Evolutionary conservation across 371 early-diverging fungal species (phyloP).

Genomic region (Batrachochytrium dendrobatidis): DNA sequence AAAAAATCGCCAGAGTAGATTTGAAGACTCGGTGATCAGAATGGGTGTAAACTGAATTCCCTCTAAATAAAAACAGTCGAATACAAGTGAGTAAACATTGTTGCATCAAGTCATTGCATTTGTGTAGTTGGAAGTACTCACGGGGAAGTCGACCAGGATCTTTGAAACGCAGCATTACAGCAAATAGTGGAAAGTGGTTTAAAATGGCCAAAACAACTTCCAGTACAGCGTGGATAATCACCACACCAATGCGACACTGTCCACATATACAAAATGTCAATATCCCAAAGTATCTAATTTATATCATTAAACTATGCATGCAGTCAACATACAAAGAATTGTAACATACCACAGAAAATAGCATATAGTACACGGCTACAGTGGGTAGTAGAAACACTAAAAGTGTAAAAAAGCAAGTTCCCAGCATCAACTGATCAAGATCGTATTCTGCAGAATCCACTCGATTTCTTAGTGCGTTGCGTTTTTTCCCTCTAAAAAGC

Average conservation of each 20-base stretch:
- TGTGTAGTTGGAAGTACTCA: background rate
- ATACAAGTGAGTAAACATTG: background rate
- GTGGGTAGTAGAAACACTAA: slow-evolving; percentile 92
- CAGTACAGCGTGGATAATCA: slow-evolving; percentile 68
- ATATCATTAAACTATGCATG: background rate
- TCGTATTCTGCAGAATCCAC: slow-evolving; percentile 93
- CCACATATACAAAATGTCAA: background rate
- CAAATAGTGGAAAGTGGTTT: slow-evolving; percentile 92
- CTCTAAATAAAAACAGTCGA: slow-evolving; percentile 6
- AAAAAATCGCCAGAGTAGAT: too few relatives aligned
- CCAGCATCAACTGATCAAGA: slow-evolving; percentile 87
- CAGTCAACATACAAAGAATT: background rate
- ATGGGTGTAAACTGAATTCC: background rate
- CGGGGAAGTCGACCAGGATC: slow-evolving; percentile 80
- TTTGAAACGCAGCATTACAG: slow-evolving; percentile 76
- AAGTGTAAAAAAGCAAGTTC: slow-evolving; percentile 90
- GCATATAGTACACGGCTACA: slow-evolving; percentile 83
- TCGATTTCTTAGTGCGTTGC: slow-evolving; percentile 82
- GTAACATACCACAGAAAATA: slow-evolving; percentile 67
- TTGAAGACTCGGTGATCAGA: too few relatives aligned
- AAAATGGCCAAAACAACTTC: slow-evolving; percentile 79
- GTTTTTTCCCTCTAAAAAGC: slow-evolving; percentile 85
- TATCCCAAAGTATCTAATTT: background rate
- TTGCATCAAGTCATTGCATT: background rate
- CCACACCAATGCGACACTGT: slow-evolving; percentile 70